Evolutionary conservation across 805 yeast species (phyloP).

Genomic region (Saccharomycopsis microspora): DNA sequence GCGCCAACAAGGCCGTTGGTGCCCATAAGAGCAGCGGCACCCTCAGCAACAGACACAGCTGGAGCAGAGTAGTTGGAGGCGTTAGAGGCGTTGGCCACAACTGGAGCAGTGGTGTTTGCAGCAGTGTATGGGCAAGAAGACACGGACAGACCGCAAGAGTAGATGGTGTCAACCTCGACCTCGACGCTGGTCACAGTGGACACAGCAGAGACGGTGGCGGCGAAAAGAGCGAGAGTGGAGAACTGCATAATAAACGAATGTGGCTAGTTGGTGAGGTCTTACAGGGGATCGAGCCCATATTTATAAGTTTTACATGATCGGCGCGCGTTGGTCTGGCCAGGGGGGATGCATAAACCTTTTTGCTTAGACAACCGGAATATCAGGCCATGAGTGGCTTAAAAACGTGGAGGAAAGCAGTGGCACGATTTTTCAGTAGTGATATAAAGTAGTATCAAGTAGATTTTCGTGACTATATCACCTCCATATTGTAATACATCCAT

Average conservation of each 20-base stretch:
- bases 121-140: conserved; percentile 16
- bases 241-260: conserved; percentile 22
- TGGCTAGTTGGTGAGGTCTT: too few species aligned
- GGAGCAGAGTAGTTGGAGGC: conserved; percentile 17
- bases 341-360: too few species aligned
- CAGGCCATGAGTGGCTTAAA: too few species aligned
- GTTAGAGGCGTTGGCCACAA: conserved; percentile 8
- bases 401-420: too few species aligned
- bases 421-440: too few species aligned
- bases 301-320: too few species aligned
- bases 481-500: too few species aligned
- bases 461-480: too few species aligned
- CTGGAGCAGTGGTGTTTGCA: conserved; percentile 7
- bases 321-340: too few species aligned
- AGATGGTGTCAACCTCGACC: conserved; percentile 13
- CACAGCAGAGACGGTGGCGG: conserved; percentile 20
- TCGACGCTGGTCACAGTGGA: conserved; percentile 17
- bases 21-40: conserved; percentile 19
- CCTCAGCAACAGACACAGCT: conserved; percentile 20
- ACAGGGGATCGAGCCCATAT: too few species aligned
- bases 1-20: conserved; percentile 22
- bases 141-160: conserved; percentile 15
- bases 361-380: too few species aligned
- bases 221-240: conserved; percentile 20
- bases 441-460: too few species aligned